phyloP scores from a whole-genome alignment of 495 filamentous ascomycete species.

The Penicillium psychrofluorescens region DNA sequence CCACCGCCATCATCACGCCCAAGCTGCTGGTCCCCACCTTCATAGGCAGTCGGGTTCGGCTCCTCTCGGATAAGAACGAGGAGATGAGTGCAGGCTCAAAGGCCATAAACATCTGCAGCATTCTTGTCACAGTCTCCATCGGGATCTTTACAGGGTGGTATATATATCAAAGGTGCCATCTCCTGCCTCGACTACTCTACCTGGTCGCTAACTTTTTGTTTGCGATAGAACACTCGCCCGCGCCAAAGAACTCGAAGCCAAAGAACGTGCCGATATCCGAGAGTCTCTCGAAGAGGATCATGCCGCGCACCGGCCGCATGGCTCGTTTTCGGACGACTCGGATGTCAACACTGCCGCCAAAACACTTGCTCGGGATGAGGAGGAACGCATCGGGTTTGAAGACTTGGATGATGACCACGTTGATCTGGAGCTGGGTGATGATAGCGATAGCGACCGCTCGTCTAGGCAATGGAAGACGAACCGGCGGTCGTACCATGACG shows the following conservation, averaged over 20 bases:
- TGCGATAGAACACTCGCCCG: slow-evolving; percentile 63
- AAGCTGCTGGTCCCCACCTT: slow-evolving; percentile 92
- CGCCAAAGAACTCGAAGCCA: slow-evolving; percentile 75
- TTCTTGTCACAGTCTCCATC: slow-evolving; percentile 59
- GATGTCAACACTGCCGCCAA: slow-evolving; percentile 35
- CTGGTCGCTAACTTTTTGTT: not conserved
- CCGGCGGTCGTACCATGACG: slow-evolving; percentile 37
- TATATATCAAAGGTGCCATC: slow-evolving; percentile 64
- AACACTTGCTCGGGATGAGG: slow-evolving; percentile 41
- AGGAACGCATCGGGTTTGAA: slow-evolving; percentile 40
- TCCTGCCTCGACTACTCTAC: not conserved
- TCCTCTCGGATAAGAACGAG: slow-evolving; percentile 61
- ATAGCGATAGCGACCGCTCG: slow-evolving; percentile 23
- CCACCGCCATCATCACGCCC: slow-evolving; percentile 70
- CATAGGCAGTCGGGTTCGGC: slow-evolving; percentile 65
- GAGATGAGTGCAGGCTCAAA: slow-evolving; percentile 47
- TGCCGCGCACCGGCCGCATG: slow-evolving; percentile 30
- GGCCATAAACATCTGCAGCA: slow-evolving; percentile 73
- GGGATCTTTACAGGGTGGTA: slow-evolving; percentile 72
- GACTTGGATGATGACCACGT: slow-evolving; percentile 37
- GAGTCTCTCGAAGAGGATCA: slow-evolving; percentile 32
- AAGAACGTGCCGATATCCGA: slow-evolving; percentile 54
- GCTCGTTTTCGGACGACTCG: slow-evolving; percentile 39
- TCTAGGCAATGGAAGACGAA: slow-evolving; percentile 13
- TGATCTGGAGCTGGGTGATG: slow-evolving; percentile 34